Percentiles rank a stretch among this genome's conserved stretches.
These are phyloP conservation scores for Blastobotrys raffinosifermentans DNA, from an alignment of 1,139 yeast genomes.

Conservation along the genomic window DNA sequence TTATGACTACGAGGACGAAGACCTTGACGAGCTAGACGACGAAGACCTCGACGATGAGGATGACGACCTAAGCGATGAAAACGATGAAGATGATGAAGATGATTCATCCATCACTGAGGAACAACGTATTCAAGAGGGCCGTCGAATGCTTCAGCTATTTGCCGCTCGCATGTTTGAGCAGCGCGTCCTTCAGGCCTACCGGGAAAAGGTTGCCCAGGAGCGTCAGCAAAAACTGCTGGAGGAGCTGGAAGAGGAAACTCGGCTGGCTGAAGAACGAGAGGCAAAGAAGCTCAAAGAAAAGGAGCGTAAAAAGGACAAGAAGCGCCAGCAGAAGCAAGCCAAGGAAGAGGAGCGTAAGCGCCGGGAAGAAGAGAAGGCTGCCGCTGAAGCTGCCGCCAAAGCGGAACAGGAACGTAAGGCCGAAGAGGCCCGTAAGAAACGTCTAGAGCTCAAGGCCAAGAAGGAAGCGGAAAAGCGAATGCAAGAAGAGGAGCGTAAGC, in stretches of 20 bases:
- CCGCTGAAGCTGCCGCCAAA: conserved; percentile 42
- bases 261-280: conserved; percentile 62
- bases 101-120: conserved; percentile 49
- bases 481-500: conserved; percentile 30
- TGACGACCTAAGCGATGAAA: conserved; percentile 32
- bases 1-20: conserved; percentile 23
- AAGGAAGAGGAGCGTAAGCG: conserved; percentile 67
- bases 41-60: conserved; percentile 23
- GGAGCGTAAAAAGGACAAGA: conserved; percentile 76
- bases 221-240: conserved; percentile 65
- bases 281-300: conserved; percentile 64
- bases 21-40: conserved; percentile 27
- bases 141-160: conserved; percentile 67
- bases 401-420: conserved; percentile 46
- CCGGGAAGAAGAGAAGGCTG: conserved; percentile 53
- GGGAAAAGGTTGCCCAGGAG: conserved; percentile 68
- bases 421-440: conserved; percentile 50
- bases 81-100: conserved; percentile 32
- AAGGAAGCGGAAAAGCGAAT: conserved; percentile 41
- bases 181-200: conserved; percentile 64
- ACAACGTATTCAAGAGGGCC: conserved; percentile 67
- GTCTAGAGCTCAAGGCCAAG: conserved; percentile 43
- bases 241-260: conserved; percentile 75
- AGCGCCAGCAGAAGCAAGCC: conserved; percentile 59
- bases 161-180: conserved; percentile 70